phyloP scores from a whole-genome alignment of 768 basidiomycete genomes.

The Trametes villosa region DNA sequence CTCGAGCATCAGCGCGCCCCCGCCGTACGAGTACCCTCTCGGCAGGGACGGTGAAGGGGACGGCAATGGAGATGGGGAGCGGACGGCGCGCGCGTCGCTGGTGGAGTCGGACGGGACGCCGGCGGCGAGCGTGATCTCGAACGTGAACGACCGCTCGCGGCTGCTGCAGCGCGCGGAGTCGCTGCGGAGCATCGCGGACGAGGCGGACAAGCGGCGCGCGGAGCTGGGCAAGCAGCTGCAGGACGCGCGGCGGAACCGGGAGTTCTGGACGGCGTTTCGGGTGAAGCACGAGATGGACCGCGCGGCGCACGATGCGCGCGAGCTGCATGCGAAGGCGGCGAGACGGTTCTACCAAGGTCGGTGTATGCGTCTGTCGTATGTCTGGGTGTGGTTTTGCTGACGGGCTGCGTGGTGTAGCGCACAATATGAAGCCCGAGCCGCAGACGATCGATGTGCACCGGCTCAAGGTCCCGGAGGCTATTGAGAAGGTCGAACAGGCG shows the following conservation, averaged over 20 bases:
- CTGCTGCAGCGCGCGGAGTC: constrained; percentile 32
- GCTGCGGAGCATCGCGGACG: constrained; percentile 33
- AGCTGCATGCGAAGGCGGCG: constrained; percentile 39
- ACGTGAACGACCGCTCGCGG: constrained; percentile 21
- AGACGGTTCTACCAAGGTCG: constrained; percentile 40
- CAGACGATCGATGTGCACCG: constrained; percentile 42
- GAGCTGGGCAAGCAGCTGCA: constrained; percentile 27
- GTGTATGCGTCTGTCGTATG: neutral
- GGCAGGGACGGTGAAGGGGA: neutral
- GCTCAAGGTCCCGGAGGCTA: constrained; percentile 38
- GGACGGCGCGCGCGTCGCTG: neutral
- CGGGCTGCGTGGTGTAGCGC: constrained; percentile 28
- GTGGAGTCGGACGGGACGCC: constrained; percentile 8
- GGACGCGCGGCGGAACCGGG: constrained; percentile 30
- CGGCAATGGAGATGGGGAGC: constrained; percentile 1
- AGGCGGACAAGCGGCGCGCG: constrained; percentile 33
- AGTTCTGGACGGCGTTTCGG: constrained; percentile 32
- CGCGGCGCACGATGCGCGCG: constrained; percentile 32
- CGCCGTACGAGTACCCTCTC: constrained; percentile 15
- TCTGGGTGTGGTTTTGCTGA: neutral
- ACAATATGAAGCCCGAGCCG: constrained; percentile 34
- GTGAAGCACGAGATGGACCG: constrained; percentile 37
- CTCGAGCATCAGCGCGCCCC: constrained; percentile 11
- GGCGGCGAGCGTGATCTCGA: constrained; percentile 33
- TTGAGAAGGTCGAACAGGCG: constrained; percentile 36